These are phyloP conservation scores for Chaetomium fimeti DNA, from an alignment of 495 filamentous ascomycete species.

Conservation along the genomic window DNA sequence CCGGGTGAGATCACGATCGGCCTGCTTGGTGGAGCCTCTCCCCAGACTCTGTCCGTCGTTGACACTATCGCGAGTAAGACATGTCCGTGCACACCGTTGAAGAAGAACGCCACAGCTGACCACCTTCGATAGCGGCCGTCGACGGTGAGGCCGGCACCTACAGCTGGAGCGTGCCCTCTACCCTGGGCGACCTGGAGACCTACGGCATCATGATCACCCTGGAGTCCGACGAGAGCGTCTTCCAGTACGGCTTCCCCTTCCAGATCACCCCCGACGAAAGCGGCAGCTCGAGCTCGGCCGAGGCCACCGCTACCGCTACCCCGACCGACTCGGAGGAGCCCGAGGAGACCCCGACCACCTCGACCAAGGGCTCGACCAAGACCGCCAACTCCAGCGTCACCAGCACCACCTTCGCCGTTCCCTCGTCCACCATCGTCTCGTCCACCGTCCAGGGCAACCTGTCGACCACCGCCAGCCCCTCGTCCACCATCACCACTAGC, in stretches of 20 bases:
- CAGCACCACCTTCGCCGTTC: conserved; percentile 18
- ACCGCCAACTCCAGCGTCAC: conserved; percentile 12
- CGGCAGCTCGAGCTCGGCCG: not conserved
- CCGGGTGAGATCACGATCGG: conserved; percentile 39
- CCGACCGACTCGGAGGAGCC: conserved; percentile 17
- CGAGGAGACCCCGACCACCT: conserved; percentile 16
- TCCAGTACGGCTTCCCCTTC: conserved; percentile 55
- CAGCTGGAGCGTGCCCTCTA: conserved; percentile 42
- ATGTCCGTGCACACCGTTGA: not conserved
- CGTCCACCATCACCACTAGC: conserved; percentile 22
- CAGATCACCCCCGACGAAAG: conserved; percentile 32
- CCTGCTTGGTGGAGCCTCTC: conserved; percentile 42
- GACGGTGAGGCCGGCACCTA: conserved; percentile 34
- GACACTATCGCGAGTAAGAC: conserved; percentile 42
- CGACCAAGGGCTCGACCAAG: conserved; percentile 18
- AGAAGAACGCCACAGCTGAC: conserved; percentile 21
- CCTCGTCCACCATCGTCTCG: conserved; percentile 20
- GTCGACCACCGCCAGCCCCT: conserved; percentile 15
- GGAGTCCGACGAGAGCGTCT: conserved; percentile 37
- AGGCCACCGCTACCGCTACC: conserved; percentile 15
- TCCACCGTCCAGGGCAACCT: conserved; percentile 17
- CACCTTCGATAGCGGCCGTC: conserved; percentile 32
- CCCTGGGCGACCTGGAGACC: conserved; percentile 38
- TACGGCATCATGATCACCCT: conserved; percentile 49
- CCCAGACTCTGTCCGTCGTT: conserved; percentile 31